Conservation (phyloP, 371 early-diverging fungal species). For the Rhizopus stolonifer region DNA sequence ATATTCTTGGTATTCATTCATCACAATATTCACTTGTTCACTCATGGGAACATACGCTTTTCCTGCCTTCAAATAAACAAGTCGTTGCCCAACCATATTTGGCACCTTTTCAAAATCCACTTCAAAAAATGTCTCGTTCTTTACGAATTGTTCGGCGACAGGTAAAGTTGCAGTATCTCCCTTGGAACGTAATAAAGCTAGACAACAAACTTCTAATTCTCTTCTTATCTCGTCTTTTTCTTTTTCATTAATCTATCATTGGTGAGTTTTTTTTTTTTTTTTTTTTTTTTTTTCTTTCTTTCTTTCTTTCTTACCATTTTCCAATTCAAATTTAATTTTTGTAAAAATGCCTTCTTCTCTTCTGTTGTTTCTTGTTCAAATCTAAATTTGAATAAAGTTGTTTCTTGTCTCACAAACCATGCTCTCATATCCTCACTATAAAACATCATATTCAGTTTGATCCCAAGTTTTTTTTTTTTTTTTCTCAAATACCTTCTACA, state of each 20-base stretch:
- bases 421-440: constrained; percentile 77
- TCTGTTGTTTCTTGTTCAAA: constrained; percentile 54
- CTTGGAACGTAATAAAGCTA: neutral
- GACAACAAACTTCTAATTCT: constrained; percentile 13
- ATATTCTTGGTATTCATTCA: constrained; percentile 72
- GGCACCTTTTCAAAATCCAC: constrained; percentile 86
- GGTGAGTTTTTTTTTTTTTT: neutral
- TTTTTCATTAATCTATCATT: constrained; percentile 13
- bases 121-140: constrained; percentile 54
- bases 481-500: constrained; percentile 65
- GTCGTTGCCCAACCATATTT: constrained; percentile 70
- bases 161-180: neutral
- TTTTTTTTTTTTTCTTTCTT: constrained; percentile 2
- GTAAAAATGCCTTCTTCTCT: constrained; percentile 61
- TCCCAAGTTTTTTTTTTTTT: neutral
- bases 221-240: constrained; percentile 18
- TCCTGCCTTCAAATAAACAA: constrained; percentile 75
- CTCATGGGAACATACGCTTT: constrained; percentile 82
- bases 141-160: constrained; percentile 23
- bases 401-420: constrained; percentile 93
- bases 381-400: constrained; percentile 75
- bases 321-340: constrained; percentile 54
- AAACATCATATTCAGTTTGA: neutral
- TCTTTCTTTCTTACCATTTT: constrained; percentile 35
- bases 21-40: constrained; percentile 73